Evolutionary conservation across 371 early-diverging fungal genomes (phyloP).

Genomic region (Coemansia sp.): DNA sequence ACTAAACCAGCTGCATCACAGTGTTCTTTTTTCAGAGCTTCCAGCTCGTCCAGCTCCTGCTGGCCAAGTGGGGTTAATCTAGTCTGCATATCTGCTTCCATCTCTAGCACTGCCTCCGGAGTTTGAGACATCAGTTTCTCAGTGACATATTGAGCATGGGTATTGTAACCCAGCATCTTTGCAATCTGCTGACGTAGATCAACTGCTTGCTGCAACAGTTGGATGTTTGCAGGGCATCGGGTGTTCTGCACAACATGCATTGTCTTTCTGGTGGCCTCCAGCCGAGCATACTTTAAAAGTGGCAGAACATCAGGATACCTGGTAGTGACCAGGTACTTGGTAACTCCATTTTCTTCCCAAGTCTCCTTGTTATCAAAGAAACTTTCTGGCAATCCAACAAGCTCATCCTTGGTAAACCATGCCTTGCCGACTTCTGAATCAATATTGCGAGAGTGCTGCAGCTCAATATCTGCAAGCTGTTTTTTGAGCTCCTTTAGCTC

Average conservation of each 20-base stretch:
- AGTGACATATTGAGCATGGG: neutral
- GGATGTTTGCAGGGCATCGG: neutral
- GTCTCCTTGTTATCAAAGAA: slow-evolving; percentile 55
- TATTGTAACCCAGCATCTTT: neutral
- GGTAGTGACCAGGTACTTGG: slow-evolving; percentile 65
- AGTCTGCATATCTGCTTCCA: slow-evolving; percentile 23
- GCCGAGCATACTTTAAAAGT: slow-evolving; percentile 55
- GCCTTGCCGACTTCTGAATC: no score
- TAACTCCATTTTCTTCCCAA: slow-evolving; percentile 53
- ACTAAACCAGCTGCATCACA: no score
- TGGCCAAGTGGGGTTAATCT: slow-evolving; percentile 52
- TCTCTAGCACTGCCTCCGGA: no score
- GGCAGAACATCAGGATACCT: slow-evolving; percentile 59
- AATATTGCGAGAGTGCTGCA: no score
- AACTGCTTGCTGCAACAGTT: slow-evolving; percentile 50
- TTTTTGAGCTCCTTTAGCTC: no score
- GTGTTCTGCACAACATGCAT: neutral
- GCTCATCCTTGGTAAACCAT: slow-evolving; percentile 52
- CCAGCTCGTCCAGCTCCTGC: slow-evolving; percentile 53
- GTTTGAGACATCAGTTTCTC: neutral
- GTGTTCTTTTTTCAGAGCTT: no score
- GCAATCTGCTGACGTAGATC: slow-evolving; percentile 32
- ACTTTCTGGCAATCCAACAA: slow-evolving; percentile 72
- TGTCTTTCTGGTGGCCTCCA: neutral
- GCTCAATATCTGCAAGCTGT: no score